These are phyloP conservation scores for Ophiocordyceps camponoti-floridani DNA, from an alignment of 2,329 filamentous ascomycete genomes.

Conservation along the genomic window DNA sequence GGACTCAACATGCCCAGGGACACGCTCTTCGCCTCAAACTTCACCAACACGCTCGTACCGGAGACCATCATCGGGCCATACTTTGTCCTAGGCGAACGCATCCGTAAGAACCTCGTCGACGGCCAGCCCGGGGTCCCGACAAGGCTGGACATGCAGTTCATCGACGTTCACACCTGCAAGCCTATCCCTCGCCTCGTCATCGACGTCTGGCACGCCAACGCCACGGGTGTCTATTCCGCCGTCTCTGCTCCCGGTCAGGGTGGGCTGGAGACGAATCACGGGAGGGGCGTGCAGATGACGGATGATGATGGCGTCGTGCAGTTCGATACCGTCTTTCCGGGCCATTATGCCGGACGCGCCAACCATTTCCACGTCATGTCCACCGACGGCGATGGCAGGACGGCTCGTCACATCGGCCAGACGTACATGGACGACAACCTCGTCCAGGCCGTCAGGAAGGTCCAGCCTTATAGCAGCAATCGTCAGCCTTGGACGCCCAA, in stretches of 20 bases:
- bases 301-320: constrained; percentile 20
- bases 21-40: constrained; percentile 3
- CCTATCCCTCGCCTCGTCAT: constrained; percentile 19
- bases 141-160: constrained; percentile 23
- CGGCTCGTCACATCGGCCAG: constrained; percentile 41
- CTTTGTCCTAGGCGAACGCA: constrained; percentile 17
- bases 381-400: constrained; percentile 17
- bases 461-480: constrained; percentile 25
- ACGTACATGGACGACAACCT: constrained; percentile 35
- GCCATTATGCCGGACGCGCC: constrained; percentile 22
- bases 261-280: constrained; percentile 16
- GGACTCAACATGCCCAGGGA: constrained; percentile 2
- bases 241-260: constrained; percentile 17
- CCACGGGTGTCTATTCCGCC: constrained; percentile 26
- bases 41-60: constrained; percentile 3
- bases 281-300: constrained; percentile 21
- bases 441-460: constrained; percentile 28
- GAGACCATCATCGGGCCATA: constrained; percentile 5
- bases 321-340: constrained; percentile 24
- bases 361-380: constrained; percentile 21
- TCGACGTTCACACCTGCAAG: constrained; percentile 22
- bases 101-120: constrained; percentile 22
- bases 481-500: constrained; percentile 27
- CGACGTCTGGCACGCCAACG: constrained; percentile 27
- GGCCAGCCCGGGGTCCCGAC: constrained; percentile 19